Evolutionary conservation across 495 filamentous ascomycete species (phyloP).

Genomic region (Talaromyces thailandensis): DNA sequence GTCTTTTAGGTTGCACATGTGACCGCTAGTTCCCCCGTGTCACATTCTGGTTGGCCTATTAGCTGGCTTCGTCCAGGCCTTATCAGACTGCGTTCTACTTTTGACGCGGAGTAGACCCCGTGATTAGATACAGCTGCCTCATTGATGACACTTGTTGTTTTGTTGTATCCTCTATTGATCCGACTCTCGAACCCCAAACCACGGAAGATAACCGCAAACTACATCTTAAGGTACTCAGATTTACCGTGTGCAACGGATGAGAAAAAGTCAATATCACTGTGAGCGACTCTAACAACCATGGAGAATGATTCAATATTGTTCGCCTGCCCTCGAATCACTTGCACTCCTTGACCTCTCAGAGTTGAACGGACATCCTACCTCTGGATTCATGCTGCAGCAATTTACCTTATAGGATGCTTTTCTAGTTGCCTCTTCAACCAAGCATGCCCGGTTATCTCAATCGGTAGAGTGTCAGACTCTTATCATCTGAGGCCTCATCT

Average conservation of each 20-base stretch:
- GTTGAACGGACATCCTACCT: too few species aligned
- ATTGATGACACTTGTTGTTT: background rate
- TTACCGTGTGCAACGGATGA: background rate
- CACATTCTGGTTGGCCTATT: background rate
- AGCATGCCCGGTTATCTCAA: conserved; percentile 3
- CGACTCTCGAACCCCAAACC: background rate
- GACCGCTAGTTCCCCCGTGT: background rate
- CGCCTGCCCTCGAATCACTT: background rate
- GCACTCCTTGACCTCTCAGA: background rate
- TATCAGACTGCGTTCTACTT: background rate
- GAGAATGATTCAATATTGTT: background rate
- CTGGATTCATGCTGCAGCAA: too few species aligned
- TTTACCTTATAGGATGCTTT: too few species aligned
- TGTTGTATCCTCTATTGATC: background rate
- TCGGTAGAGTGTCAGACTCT: conserved; percentile 3
- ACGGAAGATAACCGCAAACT: background rate
- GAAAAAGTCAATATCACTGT: background rate
- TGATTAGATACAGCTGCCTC: background rate
- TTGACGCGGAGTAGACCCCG: background rate
- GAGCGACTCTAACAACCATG: background rate
- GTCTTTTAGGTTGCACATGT: too few species aligned
- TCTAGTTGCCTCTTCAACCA: too few species aligned
- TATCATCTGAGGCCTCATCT: background rate
- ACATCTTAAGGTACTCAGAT: background rate
- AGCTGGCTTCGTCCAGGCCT: background rate